Percentiles rank a stretch among this genome's conserved stretches.
These are phyloP conservation scores for Lasiodiplodia sp. DNA, from an alignment of 2,329 filamentous ascomycete species.

Conservation along the genomic window DNA sequence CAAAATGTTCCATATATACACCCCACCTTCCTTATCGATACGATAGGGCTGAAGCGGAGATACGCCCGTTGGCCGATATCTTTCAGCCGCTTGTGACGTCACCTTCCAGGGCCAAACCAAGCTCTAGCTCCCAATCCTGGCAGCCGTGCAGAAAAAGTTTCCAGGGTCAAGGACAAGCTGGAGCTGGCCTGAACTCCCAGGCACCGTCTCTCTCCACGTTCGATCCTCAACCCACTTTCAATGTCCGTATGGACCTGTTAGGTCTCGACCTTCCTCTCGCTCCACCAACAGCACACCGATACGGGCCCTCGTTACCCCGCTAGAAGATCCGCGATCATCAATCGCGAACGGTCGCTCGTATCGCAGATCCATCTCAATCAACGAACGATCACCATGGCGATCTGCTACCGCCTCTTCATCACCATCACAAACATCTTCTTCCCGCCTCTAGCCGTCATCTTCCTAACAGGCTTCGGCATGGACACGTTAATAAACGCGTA, in stretches of 20 bases:
- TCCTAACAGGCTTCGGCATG: constrained; percentile 31
- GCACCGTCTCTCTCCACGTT: not conserved
- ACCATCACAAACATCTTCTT: constrained; percentile 32
- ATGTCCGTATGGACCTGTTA: not conserved
- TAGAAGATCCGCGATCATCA: not conserved
- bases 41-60: constrained; percentile 13
- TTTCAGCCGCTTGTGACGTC: not conserved
- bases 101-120: not conserved
- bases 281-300: not conserved
- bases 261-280: not conserved
- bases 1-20: not conserved
- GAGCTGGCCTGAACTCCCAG: not conserved
- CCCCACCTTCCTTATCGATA: constrained; percentile 7
- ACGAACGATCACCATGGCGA: constrained; percentile 18
- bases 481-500: constrained; percentile 31
- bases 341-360: not conserved
- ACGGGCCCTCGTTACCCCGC: not conserved
- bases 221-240: not conserved
- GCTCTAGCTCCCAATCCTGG: constrained; percentile 7
- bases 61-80: not conserved
- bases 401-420: constrained; percentile 32
- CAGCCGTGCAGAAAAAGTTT: constrained; percentile 7
- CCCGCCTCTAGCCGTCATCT: constrained; percentile 31
- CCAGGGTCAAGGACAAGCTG: not conserved
- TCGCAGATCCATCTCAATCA: not conserved